Evolutionary conservation across 306 rosid species (phyloP), one percentile per base, ranked within the genome.

Genomic region (Quercus cerris): DNA sequence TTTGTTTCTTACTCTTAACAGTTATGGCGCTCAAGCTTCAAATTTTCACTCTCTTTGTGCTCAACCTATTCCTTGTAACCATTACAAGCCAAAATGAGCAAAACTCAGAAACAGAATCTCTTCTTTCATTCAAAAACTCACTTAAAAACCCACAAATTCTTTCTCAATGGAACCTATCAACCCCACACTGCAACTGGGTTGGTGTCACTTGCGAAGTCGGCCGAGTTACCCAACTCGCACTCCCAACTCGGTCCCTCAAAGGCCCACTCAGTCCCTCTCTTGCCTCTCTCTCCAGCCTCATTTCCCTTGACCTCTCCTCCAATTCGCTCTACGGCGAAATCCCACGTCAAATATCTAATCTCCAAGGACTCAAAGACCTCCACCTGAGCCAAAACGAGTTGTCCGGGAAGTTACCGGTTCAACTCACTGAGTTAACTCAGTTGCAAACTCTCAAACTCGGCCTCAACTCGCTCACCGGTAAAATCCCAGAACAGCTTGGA

Each of bases 161-260:
- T 2, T 17, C 85, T 52, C 85, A 92, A 1, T 96, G 99, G 98
- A 84, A 77, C 78, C 23, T 74, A 2, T 70, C 90, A 20, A 80
- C 82, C 14, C 83, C 90, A 0, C 92, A 88, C 85, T 96, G 99
- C 76, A 10, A 77, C 81, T 96, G 99, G 99, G 49, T 82, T 19
- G 99, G 97, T 10, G 89, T 96, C 15, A 59, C 88, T 1, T 96
- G 99, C 77, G 82, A 77, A 63, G 89, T 82, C 33, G 97, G 92
- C 80, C 93, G 90, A 82, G 97, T 93, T 82, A 83, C 83, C 76
- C 79, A 85, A 27, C 89, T 96, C 62, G 38, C 85, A 62, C 97
- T 96, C 23, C 87, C 98, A 0, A 12, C 86, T 31, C 72, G 1
- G 66, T 58, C 70, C 57, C 97, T 96, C 61, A 68, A 15, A 51